Base-by-base conservation (phyloP, 2,329 filamentous ascomycete genomes). In the Bipolaris oryzae region DNA sequence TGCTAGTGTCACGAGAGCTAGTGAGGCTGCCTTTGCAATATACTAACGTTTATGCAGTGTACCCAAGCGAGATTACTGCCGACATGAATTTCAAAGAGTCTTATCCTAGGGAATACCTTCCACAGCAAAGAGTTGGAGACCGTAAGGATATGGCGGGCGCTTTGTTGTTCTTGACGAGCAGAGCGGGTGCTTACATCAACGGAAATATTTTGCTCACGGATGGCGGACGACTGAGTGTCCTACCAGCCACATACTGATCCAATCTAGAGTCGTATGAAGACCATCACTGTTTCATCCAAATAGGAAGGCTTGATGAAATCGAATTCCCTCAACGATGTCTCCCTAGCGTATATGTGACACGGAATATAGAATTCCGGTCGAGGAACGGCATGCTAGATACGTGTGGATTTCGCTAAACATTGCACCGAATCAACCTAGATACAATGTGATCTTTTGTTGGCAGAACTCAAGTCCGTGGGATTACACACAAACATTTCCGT, bases 81-180 rank as follows among this genome's bases (percentile, higher is more conserved):
- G 13, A 25, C 7, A 23, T 34, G 10, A 18, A n/a, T 2, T 54
- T 13, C 23, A 47, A 42, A 25, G 41, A 48, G 4, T 44, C 7
- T 6, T 43, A 28, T 53, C 50, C 38, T 9, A 64, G 46, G 20
- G 37, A 53, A 9, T 60, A 52, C 9, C 57, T 56, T 25, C 63
- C 64, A 7, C 58, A 55, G 3, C 34, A 58, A 73, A 78, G 45
- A 70, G 76, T 77, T 10, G 79, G 78, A 0, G 70, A 63, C 0
- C 54, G 70, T 5, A 75, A 77, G 48, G 79, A 81, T 53, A 76
- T 82, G 60, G 78, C 76, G 2, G 80, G 79, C 0, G 70, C 76
- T 3, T 67, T 81, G 3, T 41, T 81, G 18, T 82, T 78, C 57
- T 68, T 82, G 3, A 70, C 71, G 7, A 78, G 74, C 60, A 73